Conservation (phyloP, 2,329 filamentous ascomycete genomes). For the Talaromyces marneffei region DNA sequence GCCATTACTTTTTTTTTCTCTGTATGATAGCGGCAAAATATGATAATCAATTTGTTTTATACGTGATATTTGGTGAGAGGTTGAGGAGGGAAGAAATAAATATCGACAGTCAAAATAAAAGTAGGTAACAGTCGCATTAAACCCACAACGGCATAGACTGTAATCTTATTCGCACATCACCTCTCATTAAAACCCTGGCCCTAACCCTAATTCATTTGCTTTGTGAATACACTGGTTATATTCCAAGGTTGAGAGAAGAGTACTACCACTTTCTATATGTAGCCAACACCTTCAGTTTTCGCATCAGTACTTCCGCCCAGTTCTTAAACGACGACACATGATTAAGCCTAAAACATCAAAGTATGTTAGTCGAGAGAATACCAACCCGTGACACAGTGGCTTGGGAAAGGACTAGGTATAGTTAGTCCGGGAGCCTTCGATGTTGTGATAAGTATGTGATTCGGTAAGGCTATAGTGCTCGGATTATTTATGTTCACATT, state of each 20-base stretch:
- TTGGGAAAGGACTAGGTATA: too few species aligned
- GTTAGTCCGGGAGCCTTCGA: too few species aligned
- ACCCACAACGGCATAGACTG: neutral
- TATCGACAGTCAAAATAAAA: neutral
- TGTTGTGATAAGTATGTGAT: too few species aligned
- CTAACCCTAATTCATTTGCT: neutral
- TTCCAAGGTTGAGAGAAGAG: too few species aligned
- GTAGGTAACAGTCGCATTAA: neutral
- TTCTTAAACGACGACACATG: too few species aligned
- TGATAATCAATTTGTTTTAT: neutral
- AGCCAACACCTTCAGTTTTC: neutral
- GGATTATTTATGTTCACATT: too few species aligned
- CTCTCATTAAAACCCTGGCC: neutral
- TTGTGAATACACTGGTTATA: too few species aligned
- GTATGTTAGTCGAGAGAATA: too few species aligned
- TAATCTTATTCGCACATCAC: neutral
- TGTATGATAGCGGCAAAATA: neutral
- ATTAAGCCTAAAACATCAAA: too few species aligned
- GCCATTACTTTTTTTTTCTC: slow-evolving; percentile 5
- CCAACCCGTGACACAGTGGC: too few species aligned
- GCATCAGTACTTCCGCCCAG: too few species aligned
- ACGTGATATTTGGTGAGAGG: neutral
- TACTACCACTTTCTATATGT: neutral
- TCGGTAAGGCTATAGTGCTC: too few species aligned
- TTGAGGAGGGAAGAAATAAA: neutral